These are phyloP conservation scores for Mycosarcoma mackinlayi DNA, from an alignment of 1,284 basidiomycete species.

Conservation along the genomic window DNA sequence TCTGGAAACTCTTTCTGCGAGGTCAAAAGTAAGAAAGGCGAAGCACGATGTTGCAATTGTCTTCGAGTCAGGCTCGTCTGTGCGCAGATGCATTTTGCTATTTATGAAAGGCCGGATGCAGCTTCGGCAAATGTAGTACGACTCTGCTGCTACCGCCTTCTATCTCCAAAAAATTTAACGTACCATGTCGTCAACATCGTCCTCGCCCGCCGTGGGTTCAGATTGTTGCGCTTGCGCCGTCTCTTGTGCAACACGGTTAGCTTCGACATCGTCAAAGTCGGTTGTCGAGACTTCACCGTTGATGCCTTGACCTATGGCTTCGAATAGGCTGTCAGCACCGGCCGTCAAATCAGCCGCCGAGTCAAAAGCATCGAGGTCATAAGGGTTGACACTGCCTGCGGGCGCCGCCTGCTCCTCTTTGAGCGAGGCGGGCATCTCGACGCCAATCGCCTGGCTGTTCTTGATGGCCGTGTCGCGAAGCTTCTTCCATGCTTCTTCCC, in stretches of 20 bases:
- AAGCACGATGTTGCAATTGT: not conserved
- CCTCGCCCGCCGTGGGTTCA: slow-evolving; percentile 24
- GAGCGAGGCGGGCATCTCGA: slow-evolving; percentile 52
- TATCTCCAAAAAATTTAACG: slow-evolving; percentile 19
- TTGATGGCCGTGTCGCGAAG: slow-evolving; percentile 60
- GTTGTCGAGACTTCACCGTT: slow-evolving; percentile 58
- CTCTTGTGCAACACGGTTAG: slow-evolving; percentile 37
- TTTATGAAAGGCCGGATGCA: no score
- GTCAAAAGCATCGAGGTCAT: slow-evolving; percentile 51
- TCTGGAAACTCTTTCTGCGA: slow-evolving; percentile 52
- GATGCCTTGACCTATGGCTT: slow-evolving; percentile 34
- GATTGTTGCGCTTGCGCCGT: slow-evolving; percentile 34
- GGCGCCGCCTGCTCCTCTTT: slow-evolving; percentile 58
- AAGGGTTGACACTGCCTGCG: slow-evolving; percentile 45
- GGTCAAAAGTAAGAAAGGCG: not conserved
- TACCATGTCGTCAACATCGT: slow-evolving; percentile 54
- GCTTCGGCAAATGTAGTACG: no score
- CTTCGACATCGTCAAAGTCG: slow-evolving; percentile 63
- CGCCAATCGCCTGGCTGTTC: slow-evolving; percentile 59
- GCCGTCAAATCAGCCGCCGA: slow-evolving; percentile 47
- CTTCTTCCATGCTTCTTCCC: slow-evolving; percentile 64
- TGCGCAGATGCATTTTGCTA: not conserved
- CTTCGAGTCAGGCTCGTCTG: slow-evolving; percentile 13
- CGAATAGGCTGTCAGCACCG: slow-evolving; percentile 39
- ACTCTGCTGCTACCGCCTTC: no score